Percentiles rank a stretch among this genome's conserved stretches.
Evolutionary conservation across 192 early-diverging fungal genomes (phyloP).

Genomic region (Gaertneriomyces semiglobifer): DNA sequence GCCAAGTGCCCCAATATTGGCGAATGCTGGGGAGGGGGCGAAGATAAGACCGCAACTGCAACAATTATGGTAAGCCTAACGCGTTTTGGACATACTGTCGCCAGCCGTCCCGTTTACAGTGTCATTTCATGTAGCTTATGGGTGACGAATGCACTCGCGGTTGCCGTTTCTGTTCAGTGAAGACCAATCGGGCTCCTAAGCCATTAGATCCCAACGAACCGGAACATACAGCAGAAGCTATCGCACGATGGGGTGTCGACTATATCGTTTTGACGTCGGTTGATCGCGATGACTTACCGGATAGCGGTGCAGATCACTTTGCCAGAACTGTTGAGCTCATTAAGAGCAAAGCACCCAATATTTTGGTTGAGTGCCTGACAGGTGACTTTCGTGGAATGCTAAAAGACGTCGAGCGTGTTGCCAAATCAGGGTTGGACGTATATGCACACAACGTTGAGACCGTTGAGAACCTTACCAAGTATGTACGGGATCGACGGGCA

Average conservation of each 20-base stretch:
- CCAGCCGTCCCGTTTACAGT: background rate
- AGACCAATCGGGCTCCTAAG: slow-evolving; percentile 82
- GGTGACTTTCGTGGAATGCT: slow-evolving; percentile 87
- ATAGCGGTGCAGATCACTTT: slow-evolving; percentile 92
- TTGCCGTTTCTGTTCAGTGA: slow-evolving; percentile 97
- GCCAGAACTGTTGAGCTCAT: slow-evolving; percentile 85
- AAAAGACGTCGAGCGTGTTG: slow-evolving; percentile 75
- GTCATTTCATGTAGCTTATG: slow-evolving; percentile 63
- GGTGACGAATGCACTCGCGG: slow-evolving; percentile 97
- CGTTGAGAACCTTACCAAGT: slow-evolving; percentile 82
- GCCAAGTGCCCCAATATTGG: slow-evolving; percentile 97
- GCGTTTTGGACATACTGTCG: background rate
- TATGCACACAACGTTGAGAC: slow-evolving; percentile 99
- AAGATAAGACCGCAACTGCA: slow-evolving; percentile 91
- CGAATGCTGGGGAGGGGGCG: slow-evolving; percentile 98
- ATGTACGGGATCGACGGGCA: slow-evolving; percentile 89
- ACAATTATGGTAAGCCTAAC: slow-evolving; percentile 76
- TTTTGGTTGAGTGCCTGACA: slow-evolving; percentile 93
- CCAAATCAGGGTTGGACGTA: slow-evolving; percentile 88
- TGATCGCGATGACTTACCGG: slow-evolving; percentile 89
- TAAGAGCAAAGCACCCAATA: slow-evolving; percentile 81
- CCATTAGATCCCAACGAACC: slow-evolving; percentile 88
- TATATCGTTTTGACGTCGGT: slow-evolving; percentile 98
- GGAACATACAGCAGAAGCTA: slow-evolving; percentile 86
- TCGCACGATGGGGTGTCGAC: slow-evolving; percentile 91